These are phyloP conservation scores for Phtheirospermum japonicum DNA, from an alignment of 257 asterid species.

Conservation along the genomic window DNA sequence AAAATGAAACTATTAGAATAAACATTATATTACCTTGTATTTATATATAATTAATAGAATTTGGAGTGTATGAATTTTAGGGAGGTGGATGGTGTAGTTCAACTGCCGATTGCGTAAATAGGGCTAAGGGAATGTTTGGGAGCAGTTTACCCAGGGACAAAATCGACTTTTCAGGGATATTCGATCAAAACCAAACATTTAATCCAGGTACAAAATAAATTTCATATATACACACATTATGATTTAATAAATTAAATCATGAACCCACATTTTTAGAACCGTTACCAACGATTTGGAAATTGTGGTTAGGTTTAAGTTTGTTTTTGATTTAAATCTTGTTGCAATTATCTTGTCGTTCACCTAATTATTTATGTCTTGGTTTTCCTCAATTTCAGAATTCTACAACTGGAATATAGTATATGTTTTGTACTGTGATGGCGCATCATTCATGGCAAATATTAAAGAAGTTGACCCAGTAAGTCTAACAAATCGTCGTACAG, in stretches of 20 bases:
- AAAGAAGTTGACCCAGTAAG: constrained; percentile 32
- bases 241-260: too few relatives aligned
- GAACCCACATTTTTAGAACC: too few relatives aligned
- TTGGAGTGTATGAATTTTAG: background rate
- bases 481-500: too few relatives aligned
- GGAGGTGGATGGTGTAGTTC: constrained; percentile 1
- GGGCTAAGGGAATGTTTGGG: background rate
- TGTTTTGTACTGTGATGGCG: constrained; percentile 36
- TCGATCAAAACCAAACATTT: background rate
- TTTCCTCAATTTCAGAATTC: too few relatives aligned
- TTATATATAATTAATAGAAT: too few relatives aligned
- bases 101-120: background rate
- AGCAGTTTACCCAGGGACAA: background rate
- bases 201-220: background rate
- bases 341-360: too few relatives aligned
- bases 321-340: too few relatives aligned
- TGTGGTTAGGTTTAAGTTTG: too few relatives aligned
- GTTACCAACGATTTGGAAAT: too few relatives aligned
- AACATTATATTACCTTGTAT: too few relatives aligned
- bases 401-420: constrained; percentile 36
- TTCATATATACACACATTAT: background rate
- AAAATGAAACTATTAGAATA: too few relatives aligned
- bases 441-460: constrained; percentile 32
- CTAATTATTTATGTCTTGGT: too few relatives aligned
- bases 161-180: background rate